phyloP scores from a whole-genome alignment of 345 rosid species.

The Camelina neglecta region DNA sequence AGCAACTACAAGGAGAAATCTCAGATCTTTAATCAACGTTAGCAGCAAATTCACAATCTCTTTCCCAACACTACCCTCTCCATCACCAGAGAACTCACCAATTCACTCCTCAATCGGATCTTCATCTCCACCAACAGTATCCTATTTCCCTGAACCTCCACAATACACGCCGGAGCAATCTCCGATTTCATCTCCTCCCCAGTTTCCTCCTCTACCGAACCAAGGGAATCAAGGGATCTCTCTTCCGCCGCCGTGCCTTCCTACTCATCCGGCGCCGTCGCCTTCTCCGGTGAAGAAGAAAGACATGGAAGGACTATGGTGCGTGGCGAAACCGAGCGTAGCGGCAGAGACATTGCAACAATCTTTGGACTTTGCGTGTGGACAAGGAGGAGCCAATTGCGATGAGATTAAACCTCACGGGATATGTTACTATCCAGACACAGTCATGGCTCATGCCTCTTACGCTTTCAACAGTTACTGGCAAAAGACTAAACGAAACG shows the following conservation, averaged over 20 bases:
- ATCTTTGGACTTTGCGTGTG: conserved; percentile 76
- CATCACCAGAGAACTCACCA: conserved; percentile 52
- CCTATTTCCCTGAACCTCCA: conserved; percentile 37
- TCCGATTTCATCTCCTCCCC: conserved; percentile 13
- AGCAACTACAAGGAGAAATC: conserved; percentile 48
- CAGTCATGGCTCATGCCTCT: conserved; percentile 70
- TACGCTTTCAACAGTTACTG: conserved; percentile 76
- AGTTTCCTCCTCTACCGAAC: conserved; percentile 45
- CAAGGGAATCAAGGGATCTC: conserved; percentile 38
- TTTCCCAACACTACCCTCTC: conserved; percentile 57
- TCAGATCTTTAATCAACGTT: conserved; percentile 45
- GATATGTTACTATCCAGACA: conserved; percentile 66
- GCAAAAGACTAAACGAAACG: conserved; percentile 69
- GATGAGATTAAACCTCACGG: conserved; percentile 61
- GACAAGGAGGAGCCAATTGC: conserved; percentile 70
- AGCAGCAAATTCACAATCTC: conserved; percentile 43
- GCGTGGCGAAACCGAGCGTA: conserved; percentile 77
- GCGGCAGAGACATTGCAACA: conserved; percentile 64
- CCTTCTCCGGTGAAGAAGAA: conserved; percentile 24
- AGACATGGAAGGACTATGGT: conserved; percentile 61
- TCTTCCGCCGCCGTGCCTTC: conserved; percentile 53
- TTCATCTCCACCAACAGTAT: conserved; percentile 56
- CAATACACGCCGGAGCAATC: background rate
- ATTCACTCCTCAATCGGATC: conserved; percentile 53
- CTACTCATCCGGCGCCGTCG: conserved; percentile 24